These are phyloP conservation scores for Candida ortonii DNA, from an alignment of 805 yeast genomes.

Conservation along the genomic window DNA sequence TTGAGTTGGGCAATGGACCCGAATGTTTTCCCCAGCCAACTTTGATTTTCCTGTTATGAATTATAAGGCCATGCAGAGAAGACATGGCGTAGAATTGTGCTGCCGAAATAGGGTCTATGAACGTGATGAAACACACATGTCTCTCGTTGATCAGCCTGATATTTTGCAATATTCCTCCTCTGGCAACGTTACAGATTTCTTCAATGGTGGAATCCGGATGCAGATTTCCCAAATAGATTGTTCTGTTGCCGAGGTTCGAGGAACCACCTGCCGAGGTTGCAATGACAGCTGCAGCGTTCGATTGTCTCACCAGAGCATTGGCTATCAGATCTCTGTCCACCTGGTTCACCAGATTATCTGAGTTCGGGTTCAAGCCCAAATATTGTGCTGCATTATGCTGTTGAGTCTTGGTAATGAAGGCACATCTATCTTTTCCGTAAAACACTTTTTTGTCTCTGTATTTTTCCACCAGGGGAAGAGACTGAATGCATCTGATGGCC, in stretches of 20 bases:
- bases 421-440: conserved; percentile 94
- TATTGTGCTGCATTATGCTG: conserved; percentile 97
- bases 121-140: conserved; percentile 91
- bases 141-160: conserved; percentile 78
- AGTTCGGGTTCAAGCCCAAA: conserved; percentile 84
- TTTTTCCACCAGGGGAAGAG: conserved; percentile 62
- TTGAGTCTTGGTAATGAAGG: conserved; percentile 90
- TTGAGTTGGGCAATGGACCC: conserved; percentile 84
- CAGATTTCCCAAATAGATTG: conserved; percentile 85
- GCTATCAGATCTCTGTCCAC: conserved; percentile 59
- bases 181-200: conserved; percentile 92
- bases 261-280: conserved; percentile 95
- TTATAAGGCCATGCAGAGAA: conserved; percentile 81
- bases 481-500: conserved; percentile 83
- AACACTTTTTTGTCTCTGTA: conserved; percentile 77
- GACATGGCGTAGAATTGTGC: conserved; percentile 96
- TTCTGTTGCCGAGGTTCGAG: conserved; percentile 86
- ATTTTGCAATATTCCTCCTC: conserved; percentile 90
- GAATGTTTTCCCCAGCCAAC: conserved; percentile 99
- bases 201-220: conserved; percentile 87
- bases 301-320: conserved; percentile 81
- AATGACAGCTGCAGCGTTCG: conserved; percentile 97
- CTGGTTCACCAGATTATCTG: conserved; percentile 69
- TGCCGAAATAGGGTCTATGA: conserved; percentile 95
- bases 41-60: conserved; percentile 81